These are phyloP conservation scores for Colletotrichum musicola DNA, from an alignment of 2,329 filamentous ascomycete species.

Conservation along the genomic window DNA sequence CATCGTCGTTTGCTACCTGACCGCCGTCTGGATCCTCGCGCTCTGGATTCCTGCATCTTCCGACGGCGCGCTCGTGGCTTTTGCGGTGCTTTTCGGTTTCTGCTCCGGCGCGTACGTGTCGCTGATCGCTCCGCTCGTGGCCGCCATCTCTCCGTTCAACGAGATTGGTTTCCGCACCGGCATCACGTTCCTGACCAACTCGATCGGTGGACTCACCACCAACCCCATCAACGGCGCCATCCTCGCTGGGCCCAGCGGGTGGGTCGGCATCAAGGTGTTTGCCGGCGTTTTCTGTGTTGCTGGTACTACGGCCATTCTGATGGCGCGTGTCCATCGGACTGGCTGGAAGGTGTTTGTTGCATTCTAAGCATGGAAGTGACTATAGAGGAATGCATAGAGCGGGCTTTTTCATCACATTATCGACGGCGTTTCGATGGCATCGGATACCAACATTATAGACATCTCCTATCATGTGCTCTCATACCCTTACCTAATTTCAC, in stretches of 20 bases:
- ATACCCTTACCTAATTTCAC: no score
- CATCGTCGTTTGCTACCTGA: constrained; percentile 59
- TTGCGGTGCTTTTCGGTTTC: constrained; percentile 57
- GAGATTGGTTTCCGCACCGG: constrained; percentile 65
- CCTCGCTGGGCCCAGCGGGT: constrained; percentile 45
- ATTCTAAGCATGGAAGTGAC: constrained; percentile 39
- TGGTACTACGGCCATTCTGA: constrained; percentile 45
- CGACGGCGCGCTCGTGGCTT: constrained; percentile 50
- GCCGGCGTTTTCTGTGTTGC: constrained; percentile 48
- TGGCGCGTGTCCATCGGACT: constrained; percentile 44
- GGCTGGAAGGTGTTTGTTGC: constrained; percentile 43
- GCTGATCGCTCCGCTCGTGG: constrained; percentile 53
- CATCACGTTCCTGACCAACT: constrained; percentile 63
- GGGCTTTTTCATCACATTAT: no score
- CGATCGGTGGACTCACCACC: constrained; percentile 68
- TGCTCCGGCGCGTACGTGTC: constrained; percentile 57
- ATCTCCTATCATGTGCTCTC: no score
- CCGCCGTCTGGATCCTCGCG: constrained; percentile 52
- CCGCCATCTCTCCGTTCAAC: constrained; percentile 66
- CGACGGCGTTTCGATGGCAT: no score
- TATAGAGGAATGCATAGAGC: neutral
- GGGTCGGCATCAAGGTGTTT: constrained; percentile 54
- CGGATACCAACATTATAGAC: no score
- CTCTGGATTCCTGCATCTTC: constrained; percentile 57
- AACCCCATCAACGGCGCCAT: constrained; percentile 68